These are phyloP conservation scores for Metschnikowia bowlesiae DNA, from an alignment of 805 yeast genomes.

Conservation along the genomic window DNA sequence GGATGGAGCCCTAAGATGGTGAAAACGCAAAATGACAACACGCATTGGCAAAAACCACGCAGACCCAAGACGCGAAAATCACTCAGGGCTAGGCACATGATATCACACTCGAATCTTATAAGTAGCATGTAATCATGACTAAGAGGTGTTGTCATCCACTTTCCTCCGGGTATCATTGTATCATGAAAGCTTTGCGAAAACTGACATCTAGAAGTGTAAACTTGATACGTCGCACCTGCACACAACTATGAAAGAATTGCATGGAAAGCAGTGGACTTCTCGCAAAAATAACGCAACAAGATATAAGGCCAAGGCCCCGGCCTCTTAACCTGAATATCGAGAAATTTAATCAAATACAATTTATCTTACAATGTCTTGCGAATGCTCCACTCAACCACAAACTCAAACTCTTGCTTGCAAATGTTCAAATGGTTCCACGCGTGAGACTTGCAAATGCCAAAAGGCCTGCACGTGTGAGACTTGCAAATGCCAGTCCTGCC, in stretches of 20 bases:
- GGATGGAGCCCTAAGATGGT: too few species aligned
- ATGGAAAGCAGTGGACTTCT: neutral
- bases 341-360: neutral
- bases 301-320: neutral
- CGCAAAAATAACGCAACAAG: conserved; percentile 6
- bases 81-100: neutral
- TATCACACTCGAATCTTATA: neutral
- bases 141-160: too few species aligned
- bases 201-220: neutral
- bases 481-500: conserved; percentile 8
- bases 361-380: conserved; percentile 4
- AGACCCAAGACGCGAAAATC: neutral
- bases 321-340: neutral
- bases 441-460: conserved; percentile 4
- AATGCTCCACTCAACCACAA: conserved; percentile 2
- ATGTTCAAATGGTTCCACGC: conserved; percentile 3
- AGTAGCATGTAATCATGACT: neutral
- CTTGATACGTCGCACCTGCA: neutral
- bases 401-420: neutral
- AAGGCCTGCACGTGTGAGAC: conserved; percentile 5
- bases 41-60: neutral
- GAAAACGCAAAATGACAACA: neutral
- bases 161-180: neutral
- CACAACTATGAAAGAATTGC: neutral
- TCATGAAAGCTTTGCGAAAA: neutral